Evolutionary conservation across 1,284 basidiomycete genomes (phyloP), one percentile per base, ranked within the genome.

Genomic region (Uromyces viciae-fabae): DNA sequence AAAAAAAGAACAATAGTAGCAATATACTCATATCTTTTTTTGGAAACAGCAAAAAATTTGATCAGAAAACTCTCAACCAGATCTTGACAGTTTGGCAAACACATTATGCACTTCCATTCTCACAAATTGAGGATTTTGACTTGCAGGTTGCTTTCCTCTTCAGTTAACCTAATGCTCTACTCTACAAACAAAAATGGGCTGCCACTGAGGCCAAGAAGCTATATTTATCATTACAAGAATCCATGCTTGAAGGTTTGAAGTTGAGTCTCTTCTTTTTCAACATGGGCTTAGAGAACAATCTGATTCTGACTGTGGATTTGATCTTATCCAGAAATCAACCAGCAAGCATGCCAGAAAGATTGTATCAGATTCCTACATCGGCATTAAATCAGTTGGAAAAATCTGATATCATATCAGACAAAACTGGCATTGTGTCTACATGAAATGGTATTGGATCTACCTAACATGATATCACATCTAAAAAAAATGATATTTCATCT

Each of bases 101-200:
- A 25, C 42, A 25, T 7, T 42, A 75, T 17, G 74, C 74, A n/a
- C 58, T 75, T 42, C 74, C 56, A 58, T 75, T 52, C 54, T 60
- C 52, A 56, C 49, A 43, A 19, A 60, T 75, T 15, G 38, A 75
- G 58, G 54, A 75, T 42, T 19, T 60, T 62, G 54, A 58, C 15
- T 42, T 75, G 36, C 28, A 31, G 22, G 72, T 52, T 38, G 52
- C 19, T 14, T 62, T 75, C 62, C 42, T 42, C 54, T 75, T 60
- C 46, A 40, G 22, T 40, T 25, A 60, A 40, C 74, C 74, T 46
- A 38, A 62, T 31, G 74, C 74, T 46, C 14, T 42, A 15, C 54
- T 75, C 0, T 64, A n/a, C 46, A 60, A 60, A 75, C 38, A n/a
- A 17, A 75, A 60, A 46, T 75, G 58, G 74, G 58, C 28, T 75